Conservation (phyloP, 2,329 filamentous ascomycete species). For the Alternaria alternata region DNA sequence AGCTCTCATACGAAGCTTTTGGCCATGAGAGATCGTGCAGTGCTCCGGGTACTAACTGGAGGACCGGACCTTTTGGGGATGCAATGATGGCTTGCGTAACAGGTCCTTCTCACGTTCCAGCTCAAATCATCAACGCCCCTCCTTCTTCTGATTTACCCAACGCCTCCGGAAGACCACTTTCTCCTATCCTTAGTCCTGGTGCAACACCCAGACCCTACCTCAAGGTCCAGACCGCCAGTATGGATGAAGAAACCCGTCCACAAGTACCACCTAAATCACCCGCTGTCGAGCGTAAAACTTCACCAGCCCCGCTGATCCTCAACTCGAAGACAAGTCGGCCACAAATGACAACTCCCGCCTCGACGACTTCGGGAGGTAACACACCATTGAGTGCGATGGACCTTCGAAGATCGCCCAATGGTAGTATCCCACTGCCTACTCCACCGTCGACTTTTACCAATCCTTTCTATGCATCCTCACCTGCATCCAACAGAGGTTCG, state of each 20-base stretch:
- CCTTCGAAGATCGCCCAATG: conserved; percentile 44
- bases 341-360: conserved; percentile 43
- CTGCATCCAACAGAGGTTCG: conserved; percentile 40
- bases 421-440: conserved; percentile 34
- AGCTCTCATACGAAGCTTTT: conserved; percentile 44
- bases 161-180: conserved; percentile 24
- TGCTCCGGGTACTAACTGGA: conserved; percentile 50
- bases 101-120: conserved; percentile 40
- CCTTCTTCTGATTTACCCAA: conserved; percentile 26
- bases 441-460: conserved; percentile 45
- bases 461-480: conserved; percentile 43
- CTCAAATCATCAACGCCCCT: conserved; percentile 26
- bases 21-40: conserved; percentile 52
- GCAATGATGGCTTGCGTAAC: conserved; percentile 51
- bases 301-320: conserved; percentile 44
- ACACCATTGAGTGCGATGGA: conserved; percentile 42
- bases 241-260: conserved; percentile 35
- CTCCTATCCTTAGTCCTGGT: conserved; percentile 47
- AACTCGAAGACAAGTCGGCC: conserved; percentile 42
- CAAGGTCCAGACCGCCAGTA: conserved; percentile 42
- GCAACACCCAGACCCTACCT: conserved; percentile 39
- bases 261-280: conserved; percentile 51
- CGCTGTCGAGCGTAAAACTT: conserved; percentile 43
- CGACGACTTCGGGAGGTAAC: conserved; percentile 32
- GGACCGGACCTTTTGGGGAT: conserved; percentile 51